A percentile compares a stretch with the other conserved stretches of the same genome.
Conservation (phyloP, 176 grass and related monocot species). For the Phoenix dactylifera region DNA sequence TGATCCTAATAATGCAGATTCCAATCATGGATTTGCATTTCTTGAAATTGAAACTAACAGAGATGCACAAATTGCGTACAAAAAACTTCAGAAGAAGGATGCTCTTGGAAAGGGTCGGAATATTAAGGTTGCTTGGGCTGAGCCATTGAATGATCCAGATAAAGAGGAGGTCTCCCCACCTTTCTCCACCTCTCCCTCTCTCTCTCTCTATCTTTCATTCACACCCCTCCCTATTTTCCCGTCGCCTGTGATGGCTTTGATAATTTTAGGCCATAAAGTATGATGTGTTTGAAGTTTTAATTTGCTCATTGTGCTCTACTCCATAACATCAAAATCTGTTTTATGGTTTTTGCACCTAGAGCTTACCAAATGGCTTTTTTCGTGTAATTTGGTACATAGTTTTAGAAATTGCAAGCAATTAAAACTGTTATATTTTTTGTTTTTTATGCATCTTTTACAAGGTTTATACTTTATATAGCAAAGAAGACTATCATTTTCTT, state of each 20-base stretch:
- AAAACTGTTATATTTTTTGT: no score
- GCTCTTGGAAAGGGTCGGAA: slow-evolving; percentile 34
- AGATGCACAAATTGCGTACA: slow-evolving; percentile 54
- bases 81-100: slow-evolving; percentile 47
- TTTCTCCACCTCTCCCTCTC: neutral
- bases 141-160: slow-evolving; percentile 36
- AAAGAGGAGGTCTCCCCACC: slow-evolving; percentile 31
- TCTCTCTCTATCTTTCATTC: neutral
- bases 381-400: no score
- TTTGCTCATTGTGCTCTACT: no score
- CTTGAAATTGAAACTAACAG: slow-evolving; percentile 54
- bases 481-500: no score
- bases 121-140: slow-evolving; percentile 44
- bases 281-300: no score
- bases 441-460: no score
- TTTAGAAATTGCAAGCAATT: no score
- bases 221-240: neutral
- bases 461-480: no score
- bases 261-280: no score
- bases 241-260: neutral
- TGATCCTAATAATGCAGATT: slow-evolving; percentile 30
- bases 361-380: no score
- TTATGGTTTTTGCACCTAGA: no score
- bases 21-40: slow-evolving; percentile 55
- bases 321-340: no score